phyloP scores from a whole-genome alignment of 495 filamentous ascomycete species.

The Penicillium steckii region DNA sequence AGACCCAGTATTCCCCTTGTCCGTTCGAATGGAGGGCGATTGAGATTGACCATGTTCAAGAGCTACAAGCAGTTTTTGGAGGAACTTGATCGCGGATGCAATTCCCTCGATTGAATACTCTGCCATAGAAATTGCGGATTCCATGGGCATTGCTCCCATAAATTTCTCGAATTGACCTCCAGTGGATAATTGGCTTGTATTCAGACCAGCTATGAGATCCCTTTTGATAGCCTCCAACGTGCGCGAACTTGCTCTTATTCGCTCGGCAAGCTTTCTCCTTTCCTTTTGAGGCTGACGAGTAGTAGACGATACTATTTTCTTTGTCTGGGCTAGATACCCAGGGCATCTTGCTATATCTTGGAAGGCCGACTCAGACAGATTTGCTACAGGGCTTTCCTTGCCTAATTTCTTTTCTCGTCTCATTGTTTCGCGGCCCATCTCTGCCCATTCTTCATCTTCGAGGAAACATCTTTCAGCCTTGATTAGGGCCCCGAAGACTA shows the following conservation, averaged over 20 bases:
- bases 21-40: no score
- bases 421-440: background rate
- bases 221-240: background rate
- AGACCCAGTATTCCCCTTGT: no score
- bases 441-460: background rate
- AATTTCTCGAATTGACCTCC: background rate
- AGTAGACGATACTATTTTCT: background rate
- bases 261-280: background rate
- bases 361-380: background rate
- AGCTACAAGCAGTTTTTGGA: slow-evolving; percentile 1
- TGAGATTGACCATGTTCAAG: no score
- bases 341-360: background rate
- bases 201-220: background rate
- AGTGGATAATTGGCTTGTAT: no score
- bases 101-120: slow-evolving; percentile 2
- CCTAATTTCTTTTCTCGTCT: background rate
- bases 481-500: background rate
- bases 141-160: background rate
- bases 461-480: background rate
- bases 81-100: background rate
- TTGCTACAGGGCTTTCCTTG: background rate
- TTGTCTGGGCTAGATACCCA: background rate
- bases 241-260: background rate
- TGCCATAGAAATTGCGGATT: background rate
- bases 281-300: background rate